A percentile compares a stretch with the other conserved stretches of the same genome.
phyloP scores from a whole-genome alignment of 257 asterid genomes.

The Solanum ossicruentum region DNA sequence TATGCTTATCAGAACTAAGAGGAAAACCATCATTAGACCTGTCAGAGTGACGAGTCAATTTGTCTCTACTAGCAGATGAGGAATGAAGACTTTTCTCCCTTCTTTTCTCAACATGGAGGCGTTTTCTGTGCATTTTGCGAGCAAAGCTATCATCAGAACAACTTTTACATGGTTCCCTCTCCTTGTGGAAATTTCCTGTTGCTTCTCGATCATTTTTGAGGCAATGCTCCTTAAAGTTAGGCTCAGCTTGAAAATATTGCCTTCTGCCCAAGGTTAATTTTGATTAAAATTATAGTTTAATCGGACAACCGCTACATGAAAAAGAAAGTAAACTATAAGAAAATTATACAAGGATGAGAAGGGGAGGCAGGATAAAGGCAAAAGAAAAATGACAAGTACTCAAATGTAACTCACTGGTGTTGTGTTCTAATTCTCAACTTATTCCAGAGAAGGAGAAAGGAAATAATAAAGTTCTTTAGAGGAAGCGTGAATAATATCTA shows the following conservation, averaged over 20 bases:
- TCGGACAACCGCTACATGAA: not conserved
- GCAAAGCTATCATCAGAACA: conserved; percentile 41
- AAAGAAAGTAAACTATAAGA: not conserved
- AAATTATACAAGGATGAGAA: not conserved
- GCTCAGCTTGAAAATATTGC: conserved; percentile 22
- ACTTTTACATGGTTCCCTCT: conserved; percentile 23
- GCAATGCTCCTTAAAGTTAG: conserved; percentile 17
- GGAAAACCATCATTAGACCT: conserved; percentile 30
- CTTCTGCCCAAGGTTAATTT: conserved; percentile 20
- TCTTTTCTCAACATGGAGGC: conserved; percentile 30
- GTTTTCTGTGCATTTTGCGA: conserved; percentile 23
- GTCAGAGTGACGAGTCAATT: conserved; percentile 26
- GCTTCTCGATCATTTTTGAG: conserved; percentile 13
- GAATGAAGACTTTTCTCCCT: conserved; percentile 27
- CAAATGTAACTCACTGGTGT: not conserved
- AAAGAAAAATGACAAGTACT: not conserved
- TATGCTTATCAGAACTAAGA: conserved; percentile 28
- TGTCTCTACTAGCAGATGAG: conserved; percentile 33
- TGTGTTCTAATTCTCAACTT: not conserved
- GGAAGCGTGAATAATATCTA: not conserved
- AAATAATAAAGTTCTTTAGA: not conserved
- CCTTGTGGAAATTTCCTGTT: conserved; percentile 15
- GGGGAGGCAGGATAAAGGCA: not conserved
- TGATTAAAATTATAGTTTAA: not conserved
- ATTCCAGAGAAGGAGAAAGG: not conserved